Conservation (phyloP, 2,329 filamentous ascomycete genomes). For the Hypomyces perniciosus region DNA sequence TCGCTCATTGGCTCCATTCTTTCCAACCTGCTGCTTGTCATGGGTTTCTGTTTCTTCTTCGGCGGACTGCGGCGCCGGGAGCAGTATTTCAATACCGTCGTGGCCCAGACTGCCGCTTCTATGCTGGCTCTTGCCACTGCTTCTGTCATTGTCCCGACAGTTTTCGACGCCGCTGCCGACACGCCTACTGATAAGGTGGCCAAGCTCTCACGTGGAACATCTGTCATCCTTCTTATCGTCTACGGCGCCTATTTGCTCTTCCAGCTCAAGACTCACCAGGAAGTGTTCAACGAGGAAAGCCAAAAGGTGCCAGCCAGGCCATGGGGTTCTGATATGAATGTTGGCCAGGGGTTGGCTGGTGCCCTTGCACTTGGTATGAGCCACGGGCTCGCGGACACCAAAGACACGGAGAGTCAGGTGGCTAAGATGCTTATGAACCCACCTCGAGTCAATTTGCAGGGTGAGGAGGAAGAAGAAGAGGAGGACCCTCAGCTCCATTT, state of each 20-base stretch:
- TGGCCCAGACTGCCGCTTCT: slow-evolving; percentile 83
- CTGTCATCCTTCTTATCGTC: slow-evolving; percentile 75
- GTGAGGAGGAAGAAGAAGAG: slow-evolving; percentile 60
- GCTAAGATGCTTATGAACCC: slow-evolving; percentile 40
- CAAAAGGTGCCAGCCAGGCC: slow-evolving; percentile 65
- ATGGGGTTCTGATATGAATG: slow-evolving; percentile 29
- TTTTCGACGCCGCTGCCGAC: slow-evolving; percentile 57
- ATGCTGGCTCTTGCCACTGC: slow-evolving; percentile 73
- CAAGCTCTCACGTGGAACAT: slow-evolving; percentile 63
- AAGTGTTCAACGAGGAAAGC: slow-evolving; percentile 73
- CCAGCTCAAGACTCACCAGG: slow-evolving; percentile 79
- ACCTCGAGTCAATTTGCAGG: slow-evolving; percentile 24
- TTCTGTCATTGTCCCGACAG: slow-evolving; percentile 82
- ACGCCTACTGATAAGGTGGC: slow-evolving; percentile 46
- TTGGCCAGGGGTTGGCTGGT: slow-evolving; percentile 37
- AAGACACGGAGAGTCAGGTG: slow-evolving; percentile 37
- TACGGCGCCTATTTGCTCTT: slow-evolving; percentile 84
- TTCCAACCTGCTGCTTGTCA: slow-evolving; percentile 80
- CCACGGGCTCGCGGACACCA: slow-evolving; percentile 26
- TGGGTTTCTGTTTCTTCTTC: slow-evolving; percentile 91
- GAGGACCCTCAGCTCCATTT: slow-evolving; percentile 72
- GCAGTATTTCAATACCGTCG: slow-evolving; percentile 87
- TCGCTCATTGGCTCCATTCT: slow-evolving; percentile 88
- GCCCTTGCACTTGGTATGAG: slow-evolving; percentile 27
- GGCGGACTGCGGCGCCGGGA: slow-evolving; percentile 72